These are phyloP conservation scores for Ogataea nitratoaversa DNA, from an alignment of 805 yeast species.

Conservation along the genomic window DNA sequence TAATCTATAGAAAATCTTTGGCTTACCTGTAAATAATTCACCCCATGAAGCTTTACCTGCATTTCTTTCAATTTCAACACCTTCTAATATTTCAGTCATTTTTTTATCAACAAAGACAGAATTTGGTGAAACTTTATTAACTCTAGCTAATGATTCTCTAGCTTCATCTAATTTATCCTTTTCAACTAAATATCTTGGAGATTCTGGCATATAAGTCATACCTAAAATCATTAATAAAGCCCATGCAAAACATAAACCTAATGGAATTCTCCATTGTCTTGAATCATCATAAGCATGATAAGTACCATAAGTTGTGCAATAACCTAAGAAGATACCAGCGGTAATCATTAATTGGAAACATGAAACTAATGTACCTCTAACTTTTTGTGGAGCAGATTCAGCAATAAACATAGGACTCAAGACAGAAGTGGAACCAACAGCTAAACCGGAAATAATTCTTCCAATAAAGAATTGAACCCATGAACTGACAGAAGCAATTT, in stretches of 20 bases:
- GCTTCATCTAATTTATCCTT: constrained; percentile 50
- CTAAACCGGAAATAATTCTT: constrained; percentile 53
- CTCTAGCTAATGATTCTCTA: constrained; percentile 46
- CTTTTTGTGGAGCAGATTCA: constrained; percentile 64
- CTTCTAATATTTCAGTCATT: constrained; percentile 50
- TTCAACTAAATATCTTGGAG: constrained; percentile 61
- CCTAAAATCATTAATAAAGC: constrained; percentile 45
- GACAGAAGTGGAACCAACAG: constrained; percentile 52
- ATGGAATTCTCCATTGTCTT: constrained; percentile 66
- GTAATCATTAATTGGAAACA: constrained; percentile 69
- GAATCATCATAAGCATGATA: constrained; percentile 44
- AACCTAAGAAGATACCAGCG: constrained; percentile 67
- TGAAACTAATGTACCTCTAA: constrained; percentile 69
- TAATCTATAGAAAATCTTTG: constrained; percentile 54
- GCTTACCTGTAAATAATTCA: constrained; percentile 60
- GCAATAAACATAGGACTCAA: constrained; percentile 56
- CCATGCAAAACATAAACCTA: constrained; percentile 50
- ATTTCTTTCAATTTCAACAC: constrained; percentile 53
- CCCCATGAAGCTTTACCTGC: constrained; percentile 67
- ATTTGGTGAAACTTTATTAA: constrained; percentile 52
- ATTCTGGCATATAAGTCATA: constrained; percentile 62
- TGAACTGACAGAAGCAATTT: constrained; percentile 46
- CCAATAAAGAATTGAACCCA: constrained; percentile 69
- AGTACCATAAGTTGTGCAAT: constrained; percentile 63
- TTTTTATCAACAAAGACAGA: constrained; percentile 53